Evolutionary conservation across 116 monocot genomes (phyloP).

Genomic region (Dioscorea cayenensis): DNA sequence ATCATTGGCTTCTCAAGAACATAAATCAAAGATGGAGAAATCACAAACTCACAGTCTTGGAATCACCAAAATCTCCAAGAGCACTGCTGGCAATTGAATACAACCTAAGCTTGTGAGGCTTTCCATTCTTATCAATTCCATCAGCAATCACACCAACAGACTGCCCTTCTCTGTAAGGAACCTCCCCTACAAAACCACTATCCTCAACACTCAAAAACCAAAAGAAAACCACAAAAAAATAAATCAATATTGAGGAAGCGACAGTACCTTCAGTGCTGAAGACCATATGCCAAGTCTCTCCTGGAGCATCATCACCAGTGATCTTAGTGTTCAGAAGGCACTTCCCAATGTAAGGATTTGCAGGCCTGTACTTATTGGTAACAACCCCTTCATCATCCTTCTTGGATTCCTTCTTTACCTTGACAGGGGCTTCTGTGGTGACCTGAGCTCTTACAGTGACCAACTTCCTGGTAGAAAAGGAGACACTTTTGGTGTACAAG

Average conservation of each 20-base stretch:
- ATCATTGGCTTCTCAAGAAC: neutral
- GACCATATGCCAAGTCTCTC: slow-evolving; percentile 99
- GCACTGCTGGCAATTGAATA: slow-evolving; percentile 83
- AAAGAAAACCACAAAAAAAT: neutral
- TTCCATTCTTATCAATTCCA: slow-evolving; percentile 91
- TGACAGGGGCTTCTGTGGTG: slow-evolving; percentile 60
- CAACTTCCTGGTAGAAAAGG: slow-evolving; percentile 9
- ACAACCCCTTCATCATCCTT: slow-evolving; percentile 83
- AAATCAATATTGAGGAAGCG: no score
- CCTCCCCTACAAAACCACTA: slow-evolving; percentile 43
- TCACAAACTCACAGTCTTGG: slow-evolving; percentile 28
- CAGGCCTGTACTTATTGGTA: slow-evolving; percentile 86
- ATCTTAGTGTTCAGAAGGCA: slow-evolving; percentile 99
- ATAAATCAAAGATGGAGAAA: neutral
- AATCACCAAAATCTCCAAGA: slow-evolving; percentile 50
- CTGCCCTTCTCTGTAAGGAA: slow-evolving; percentile 97
- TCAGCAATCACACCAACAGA: slow-evolving; percentile 90
- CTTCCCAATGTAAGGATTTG: slow-evolving; percentile 61
- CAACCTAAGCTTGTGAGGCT: slow-evolving; percentile 90
- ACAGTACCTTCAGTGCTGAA: slow-evolving; percentile 87
- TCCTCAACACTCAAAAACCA: slow-evolving; percentile 1
- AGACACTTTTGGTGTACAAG: slow-evolving; percentile 14
- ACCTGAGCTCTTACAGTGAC: slow-evolving; percentile 62
- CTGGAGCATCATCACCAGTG: slow-evolving; percentile 95
- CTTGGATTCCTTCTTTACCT: slow-evolving; percentile 59